phyloP scores from a whole-genome alignment of 495 filamentous ascomycete genomes.

The Talaromyces nanjingensis region DNA sequence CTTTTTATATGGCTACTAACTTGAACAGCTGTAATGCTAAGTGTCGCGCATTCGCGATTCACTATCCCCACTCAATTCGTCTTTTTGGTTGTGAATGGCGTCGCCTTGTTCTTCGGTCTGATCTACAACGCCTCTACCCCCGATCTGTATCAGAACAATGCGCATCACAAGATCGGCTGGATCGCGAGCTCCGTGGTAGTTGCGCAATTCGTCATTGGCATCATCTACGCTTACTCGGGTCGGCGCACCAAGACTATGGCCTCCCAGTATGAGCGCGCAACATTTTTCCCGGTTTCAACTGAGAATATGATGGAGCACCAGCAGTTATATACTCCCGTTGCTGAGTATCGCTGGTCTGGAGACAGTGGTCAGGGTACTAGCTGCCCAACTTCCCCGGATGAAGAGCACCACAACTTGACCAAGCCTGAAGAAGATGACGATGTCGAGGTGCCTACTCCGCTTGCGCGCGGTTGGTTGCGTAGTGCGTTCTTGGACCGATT shows the following conservation, averaged over 20 bases:
- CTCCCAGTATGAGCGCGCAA: slow-evolving; percentile 30
- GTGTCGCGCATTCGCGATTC: slow-evolving; percentile 70
- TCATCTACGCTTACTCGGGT: slow-evolving; percentile 49
- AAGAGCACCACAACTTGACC: slow-evolving; percentile 35
- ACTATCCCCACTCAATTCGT: slow-evolving; percentile 65
- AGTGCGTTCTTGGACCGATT: slow-evolving; percentile 41
- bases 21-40: slow-evolving; percentile 74
- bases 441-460: slow-evolving; percentile 27
- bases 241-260: slow-evolving; percentile 22
- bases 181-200: slow-evolving; percentile 63
- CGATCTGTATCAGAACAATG: slow-evolving; percentile 82
- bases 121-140: slow-evolving; percentile 80
- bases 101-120: slow-evolving; percentile 63
- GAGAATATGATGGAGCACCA: slow-evolving; percentile 59
- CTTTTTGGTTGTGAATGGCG: slow-evolving; percentile 66
- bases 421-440: slow-evolving; percentile 45
- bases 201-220: slow-evolving; percentile 60
- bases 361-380: slow-evolving; percentile 90
- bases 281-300: slow-evolving; percentile 63
- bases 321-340: slow-evolving; percentile 37
- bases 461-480: slow-evolving; percentile 34
- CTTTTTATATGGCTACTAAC: background rate
- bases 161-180: slow-evolving; percentile 89
- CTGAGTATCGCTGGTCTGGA: slow-evolving; percentile 61
- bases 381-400: slow-evolving; percentile 47